Percentiles rank a stretch among this genome's conserved stretches.
These are phyloP conservation scores for Entomortierella chlamydospora DNA, from an alignment of 192 early-diverging fungal genomes.

Conservation along the genomic window DNA sequence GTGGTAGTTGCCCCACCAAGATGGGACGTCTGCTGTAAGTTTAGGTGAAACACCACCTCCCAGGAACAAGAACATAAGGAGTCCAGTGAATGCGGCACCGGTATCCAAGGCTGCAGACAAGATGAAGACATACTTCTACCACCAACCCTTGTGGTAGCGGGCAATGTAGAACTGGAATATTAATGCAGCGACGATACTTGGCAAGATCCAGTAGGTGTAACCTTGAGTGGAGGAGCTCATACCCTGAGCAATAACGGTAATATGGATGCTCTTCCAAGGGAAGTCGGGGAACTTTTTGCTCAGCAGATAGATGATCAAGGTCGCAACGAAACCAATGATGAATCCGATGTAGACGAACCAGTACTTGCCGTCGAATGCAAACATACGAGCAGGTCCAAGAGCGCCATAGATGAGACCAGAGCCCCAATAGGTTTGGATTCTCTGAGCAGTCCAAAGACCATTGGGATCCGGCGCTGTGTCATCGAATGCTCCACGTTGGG, in stretches of 20 bases:
- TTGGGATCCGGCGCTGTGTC: conserved; percentile 49
- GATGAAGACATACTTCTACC: conserved; percentile 76
- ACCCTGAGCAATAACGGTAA: conserved; percentile 64
- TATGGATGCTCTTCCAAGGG: conserved; percentile 57
- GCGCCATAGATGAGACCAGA: conserved; percentile 77
- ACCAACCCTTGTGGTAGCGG: conserved; percentile 64
- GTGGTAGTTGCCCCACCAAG: conserved; percentile 39
- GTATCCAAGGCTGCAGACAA: conserved; percentile 73
- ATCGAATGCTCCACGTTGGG: conserved; percentile 35
- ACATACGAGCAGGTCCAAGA: conserved; percentile 76
- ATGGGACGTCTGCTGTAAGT: neutral
- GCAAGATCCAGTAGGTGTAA: conserved; percentile 44
- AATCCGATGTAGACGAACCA: conserved; percentile 54
- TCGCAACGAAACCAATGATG: conserved; percentile 42
- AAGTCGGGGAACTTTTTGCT: conserved; percentile 54
- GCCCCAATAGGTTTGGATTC: conserved; percentile 67
- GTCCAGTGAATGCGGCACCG: conserved; percentile 61
- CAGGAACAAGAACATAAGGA: conserved; percentile 63
- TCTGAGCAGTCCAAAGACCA: conserved; percentile 64
- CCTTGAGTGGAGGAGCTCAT: conserved; percentile 63
- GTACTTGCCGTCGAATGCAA: conserved; percentile 52
- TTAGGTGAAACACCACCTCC: conserved; percentile 55
- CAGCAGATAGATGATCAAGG: conserved; percentile 39
- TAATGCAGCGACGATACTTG: conserved; percentile 36
- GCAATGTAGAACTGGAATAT: conserved; percentile 65